Evolutionary conservation across 352 stramenopile genomes (phyloP).

Genomic region (Aphanomyces invadans): DNA sequence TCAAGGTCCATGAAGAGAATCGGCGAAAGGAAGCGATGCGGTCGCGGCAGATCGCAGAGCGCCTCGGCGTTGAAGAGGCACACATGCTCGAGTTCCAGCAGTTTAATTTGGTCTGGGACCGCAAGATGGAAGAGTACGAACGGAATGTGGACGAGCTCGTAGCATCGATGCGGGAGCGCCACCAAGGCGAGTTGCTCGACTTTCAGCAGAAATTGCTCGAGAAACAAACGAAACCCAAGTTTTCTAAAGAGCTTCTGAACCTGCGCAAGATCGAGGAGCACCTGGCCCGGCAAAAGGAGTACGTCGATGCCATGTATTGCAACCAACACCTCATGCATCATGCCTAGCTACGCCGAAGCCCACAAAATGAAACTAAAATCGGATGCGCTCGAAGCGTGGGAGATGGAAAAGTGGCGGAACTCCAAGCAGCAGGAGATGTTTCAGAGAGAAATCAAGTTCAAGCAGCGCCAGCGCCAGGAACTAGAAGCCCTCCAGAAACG

Average conservation of each 20-base stretch:
- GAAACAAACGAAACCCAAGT: conserved; percentile 88
- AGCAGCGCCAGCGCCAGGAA: conserved; percentile 89
- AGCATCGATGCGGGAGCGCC: conserved; percentile 85
- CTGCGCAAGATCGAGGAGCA: conserved; percentile 90
- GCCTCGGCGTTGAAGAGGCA: conserved; percentile 92
- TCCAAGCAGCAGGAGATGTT: conserved; percentile 93
- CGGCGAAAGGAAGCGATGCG: conserved; percentile 91
- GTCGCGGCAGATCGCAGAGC: conserved; percentile 91
- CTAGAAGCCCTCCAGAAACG: conserved; percentile 90
- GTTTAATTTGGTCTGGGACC: conserved; percentile 95
- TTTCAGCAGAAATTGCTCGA: conserved; percentile 90
- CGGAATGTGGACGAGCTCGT: conserved; percentile 86
- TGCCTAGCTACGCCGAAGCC: conserved; percentile 88
- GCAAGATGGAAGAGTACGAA: conserved; percentile 94
- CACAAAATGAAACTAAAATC: conserved; percentile 96
- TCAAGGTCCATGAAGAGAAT: conserved; percentile 96
- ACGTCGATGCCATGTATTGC: too few relatives aligned
- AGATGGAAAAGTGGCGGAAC: conserved; percentile 93
- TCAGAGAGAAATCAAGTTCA: conserved; percentile 92
- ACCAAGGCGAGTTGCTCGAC: conserved; percentile 84
- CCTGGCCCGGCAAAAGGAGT: conserved; percentile 86
- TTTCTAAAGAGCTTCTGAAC: conserved; percentile 92
- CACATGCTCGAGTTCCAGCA: conserved; percentile 98
- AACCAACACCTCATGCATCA: too few relatives aligned
- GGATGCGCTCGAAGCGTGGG: conserved; percentile 90